phyloP scores from a whole-genome alignment of 495 filamentous ascomycete genomes.

The Lasiosphaeris hirsuta region DNA sequence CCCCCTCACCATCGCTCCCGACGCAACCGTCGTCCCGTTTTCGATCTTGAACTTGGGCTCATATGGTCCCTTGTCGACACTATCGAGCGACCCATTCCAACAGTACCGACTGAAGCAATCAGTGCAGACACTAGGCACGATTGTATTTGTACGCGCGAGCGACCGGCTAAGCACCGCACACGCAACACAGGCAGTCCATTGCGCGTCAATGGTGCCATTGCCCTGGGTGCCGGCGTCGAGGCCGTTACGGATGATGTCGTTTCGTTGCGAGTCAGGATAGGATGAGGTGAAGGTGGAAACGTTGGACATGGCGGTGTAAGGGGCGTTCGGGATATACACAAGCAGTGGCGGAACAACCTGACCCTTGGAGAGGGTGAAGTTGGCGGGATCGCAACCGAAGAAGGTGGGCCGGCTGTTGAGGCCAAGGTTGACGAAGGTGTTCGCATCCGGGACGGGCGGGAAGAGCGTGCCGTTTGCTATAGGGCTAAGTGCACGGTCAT shows the following conservation, averaged over 20 bases:
- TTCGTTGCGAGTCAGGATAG: conserved; percentile 61
- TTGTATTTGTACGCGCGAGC: conserved; percentile 61
- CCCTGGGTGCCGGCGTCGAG: conserved; percentile 77
- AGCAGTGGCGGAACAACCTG: conserved; percentile 59
- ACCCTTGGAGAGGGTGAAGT: conserved; percentile 49
- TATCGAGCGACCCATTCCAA: conserved; percentile 73
- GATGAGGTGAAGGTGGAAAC: conserved; percentile 64
- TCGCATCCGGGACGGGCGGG: conserved; percentile 73
- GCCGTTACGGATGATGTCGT: conserved; percentile 79
- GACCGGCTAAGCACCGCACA: conserved; percentile 83
- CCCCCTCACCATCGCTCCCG: neutral
- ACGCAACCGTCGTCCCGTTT: conserved; percentile 14
- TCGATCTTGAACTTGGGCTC: conserved; percentile 30
- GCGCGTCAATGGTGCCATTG: conserved; percentile 66
- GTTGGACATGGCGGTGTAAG: conserved; percentile 72
- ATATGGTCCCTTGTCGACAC: conserved; percentile 31
- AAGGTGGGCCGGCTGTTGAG: conserved; percentile 85
- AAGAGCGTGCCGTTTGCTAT: conserved; percentile 82
- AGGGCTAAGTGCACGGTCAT: conserved; percentile 62
- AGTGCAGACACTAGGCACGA: conserved; percentile 63
- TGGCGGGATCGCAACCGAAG: conserved; percentile 81
- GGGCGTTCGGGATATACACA: conserved; percentile 87
- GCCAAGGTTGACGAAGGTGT: conserved; percentile 83
- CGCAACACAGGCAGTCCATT: conserved; percentile 79
- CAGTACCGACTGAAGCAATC: conserved; percentile 79